Evolutionary conservation across 306 rosid species (phyloP), one percentile per base, ranked within the genome.

Genomic region (Dalbergia cochinchinensis): DNA sequence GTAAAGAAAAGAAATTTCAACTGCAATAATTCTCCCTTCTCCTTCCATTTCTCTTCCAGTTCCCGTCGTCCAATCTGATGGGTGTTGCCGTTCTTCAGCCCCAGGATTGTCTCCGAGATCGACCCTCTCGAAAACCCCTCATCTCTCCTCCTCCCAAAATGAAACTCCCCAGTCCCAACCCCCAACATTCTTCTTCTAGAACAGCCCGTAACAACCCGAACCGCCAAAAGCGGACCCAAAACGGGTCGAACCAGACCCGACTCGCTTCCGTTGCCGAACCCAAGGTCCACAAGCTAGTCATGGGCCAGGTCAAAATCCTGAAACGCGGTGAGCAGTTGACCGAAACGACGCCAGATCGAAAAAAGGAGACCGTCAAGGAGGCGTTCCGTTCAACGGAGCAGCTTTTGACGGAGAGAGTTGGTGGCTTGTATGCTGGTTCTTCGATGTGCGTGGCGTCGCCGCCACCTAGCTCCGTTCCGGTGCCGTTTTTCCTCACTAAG

Each of bases 401-500:
- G 5, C 22, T 65, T 13, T 3, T 53, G 0, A 7, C 37, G 0
- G 85, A 61, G 63, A 62, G 26, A 12, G 58, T 9, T 4, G 58
- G 65, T 0, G 77, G 72, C 1, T 65, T 84, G 16, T 90, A 89
- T 47, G 91, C 95, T 0, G 93, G 95, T 0, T 44, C 89, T 0
- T 62, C 91, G 0, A 6, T 73, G 19, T 59, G 58, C 5, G 48
- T 64, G 5, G 63, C 82, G 1, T 88, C 90, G 2, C 94, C 94
- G 42, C 86, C 90, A 2, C 94, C 96, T 0, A 83, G 86, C 74
- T 88, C 90, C 0, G 76, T 91, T 6, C 96, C 97, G 18, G 18
- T 92, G 0, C 97, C 97, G 0, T 50, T 41, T 6, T 90, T 92
- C 63, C 71, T 87, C 68, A 41, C 65, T 0, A 88, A 83, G 83